Conservation (phyloP, 1,284 basidiomycete genomes). For the Volvariella surrecta region DNA sequence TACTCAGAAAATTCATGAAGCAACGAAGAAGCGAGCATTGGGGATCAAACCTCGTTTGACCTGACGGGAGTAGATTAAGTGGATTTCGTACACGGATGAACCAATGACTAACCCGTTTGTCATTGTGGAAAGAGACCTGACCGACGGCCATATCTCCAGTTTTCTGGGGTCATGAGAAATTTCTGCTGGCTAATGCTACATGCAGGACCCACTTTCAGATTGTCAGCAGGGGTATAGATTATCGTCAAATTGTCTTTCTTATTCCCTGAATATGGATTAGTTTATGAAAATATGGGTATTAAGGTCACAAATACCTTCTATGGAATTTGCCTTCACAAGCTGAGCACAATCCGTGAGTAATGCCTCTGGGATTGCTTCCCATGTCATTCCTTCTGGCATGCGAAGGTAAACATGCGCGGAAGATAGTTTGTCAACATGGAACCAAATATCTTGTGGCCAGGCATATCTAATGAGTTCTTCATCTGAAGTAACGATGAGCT, state of each 20-base stretch:
- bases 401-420: slow-evolving; percentile 94
- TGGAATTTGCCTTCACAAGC: slow-evolving; percentile 95
- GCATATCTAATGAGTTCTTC: slow-evolving; percentile 93
- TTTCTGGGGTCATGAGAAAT: slow-evolving; percentile 49
- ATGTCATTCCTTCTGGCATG: slow-evolving; percentile 70
- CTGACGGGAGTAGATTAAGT: no score
- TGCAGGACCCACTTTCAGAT: slow-evolving; percentile 63
- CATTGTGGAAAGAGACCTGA: slow-evolving; percentile 89
- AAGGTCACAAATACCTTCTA: slow-evolving; percentile 65
- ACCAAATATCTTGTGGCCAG: slow-evolving; percentile 76
- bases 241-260: slow-evolving; percentile 92
- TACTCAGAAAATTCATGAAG: not conserved
- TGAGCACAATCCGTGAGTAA: slow-evolving; percentile 86
- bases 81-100: no score
- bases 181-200: not conserved
- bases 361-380: slow-evolving; percentile 81
- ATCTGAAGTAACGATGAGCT: slow-evolving; percentile 39
- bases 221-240: slow-evolving; percentile 89
- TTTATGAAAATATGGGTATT: not conserved
- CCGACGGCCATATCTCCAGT: slow-evolving; percentile 95
- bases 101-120: slow-evolving; percentile 71
- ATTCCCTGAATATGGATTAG: slow-evolving; percentile 59
- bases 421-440: slow-evolving; percentile 86
- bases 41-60: slow-evolving; percentile 63
- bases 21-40: not conserved